These are phyloP conservation scores for Leishmania braziliensis DNA, from an alignment of 208 protist genomes.

Conservation along the genomic window DNA sequence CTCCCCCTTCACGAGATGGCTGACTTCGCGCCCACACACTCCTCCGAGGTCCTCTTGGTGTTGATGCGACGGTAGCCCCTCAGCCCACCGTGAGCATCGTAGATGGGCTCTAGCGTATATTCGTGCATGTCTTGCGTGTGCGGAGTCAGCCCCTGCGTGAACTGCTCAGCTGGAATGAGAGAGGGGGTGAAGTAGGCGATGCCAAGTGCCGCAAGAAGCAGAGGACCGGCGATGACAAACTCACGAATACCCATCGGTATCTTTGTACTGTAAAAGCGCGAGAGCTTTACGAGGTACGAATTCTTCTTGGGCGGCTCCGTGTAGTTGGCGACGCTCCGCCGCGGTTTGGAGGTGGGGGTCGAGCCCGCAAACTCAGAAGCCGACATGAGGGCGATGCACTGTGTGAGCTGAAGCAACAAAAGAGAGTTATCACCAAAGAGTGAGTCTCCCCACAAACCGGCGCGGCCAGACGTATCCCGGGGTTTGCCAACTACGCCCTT, in stretches of 20 bases:
- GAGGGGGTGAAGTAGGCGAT: slow-evolving; percentile 75
- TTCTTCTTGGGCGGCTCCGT: slow-evolving; percentile 75
- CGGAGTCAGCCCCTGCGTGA: slow-evolving; percentile 65
- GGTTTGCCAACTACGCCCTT: background rate
- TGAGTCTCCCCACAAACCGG: background rate
- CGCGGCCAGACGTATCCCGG: background rate
- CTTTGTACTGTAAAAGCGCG: slow-evolving; percentile 75
- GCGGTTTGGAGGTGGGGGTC: slow-evolving; percentile 5
- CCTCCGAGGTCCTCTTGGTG: slow-evolving; percentile 7
- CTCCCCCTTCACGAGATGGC: background rate
- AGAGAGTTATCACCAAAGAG: background rate
- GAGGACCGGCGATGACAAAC: slow-evolving; percentile 79
- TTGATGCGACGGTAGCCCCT: slow-evolving; percentile 82
- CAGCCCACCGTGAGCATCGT: slow-evolving; percentile 65
- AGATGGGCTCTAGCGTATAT: slow-evolving; percentile 83
- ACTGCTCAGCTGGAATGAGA: slow-evolving; percentile 71
- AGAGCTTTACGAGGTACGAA: slow-evolving; percentile 58
- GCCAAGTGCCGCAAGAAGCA: slow-evolving; percentile 61
- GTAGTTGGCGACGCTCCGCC: slow-evolving; percentile 70
- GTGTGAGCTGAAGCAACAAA: background rate
- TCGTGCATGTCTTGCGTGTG: slow-evolving; percentile 74
- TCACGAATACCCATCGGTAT: slow-evolving; percentile 86
- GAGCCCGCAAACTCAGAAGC: background rate
- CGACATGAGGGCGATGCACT: slow-evolving; percentile 3
- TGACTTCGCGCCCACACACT: background rate